Percentiles rank a stretch among this genome's conserved stretches.
Conservation (phyloP, 2,329 filamentous ascomycete genomes). For the Boeremia exigua region DNA sequence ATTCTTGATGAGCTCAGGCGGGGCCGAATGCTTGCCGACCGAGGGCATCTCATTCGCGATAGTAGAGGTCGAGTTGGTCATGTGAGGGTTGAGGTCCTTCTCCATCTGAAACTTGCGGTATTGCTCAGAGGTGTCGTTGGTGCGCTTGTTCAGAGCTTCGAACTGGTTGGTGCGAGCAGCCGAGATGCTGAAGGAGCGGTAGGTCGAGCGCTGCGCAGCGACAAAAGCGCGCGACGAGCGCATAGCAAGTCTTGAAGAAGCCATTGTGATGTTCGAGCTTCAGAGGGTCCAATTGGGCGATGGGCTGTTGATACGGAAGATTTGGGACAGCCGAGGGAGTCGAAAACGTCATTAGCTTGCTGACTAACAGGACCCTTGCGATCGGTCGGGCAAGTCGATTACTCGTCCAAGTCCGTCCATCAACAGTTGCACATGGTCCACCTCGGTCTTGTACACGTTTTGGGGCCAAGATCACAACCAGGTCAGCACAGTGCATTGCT, state of each 20-base stretch:
- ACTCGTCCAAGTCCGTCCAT: conserved; percentile 2
- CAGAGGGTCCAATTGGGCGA: conserved; percentile 17
- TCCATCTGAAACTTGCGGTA: conserved; percentile 63
- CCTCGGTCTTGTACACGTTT: no score
- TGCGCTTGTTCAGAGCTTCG: conserved; percentile 55
- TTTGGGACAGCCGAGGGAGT: conserved; percentile 28
- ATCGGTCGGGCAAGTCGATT: conserved; percentile 28
- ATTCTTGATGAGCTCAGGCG: conserved; percentile 66
- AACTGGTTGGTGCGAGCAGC: conserved; percentile 46
- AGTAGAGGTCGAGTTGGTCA: conserved; percentile 70
- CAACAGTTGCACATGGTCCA: neutral
- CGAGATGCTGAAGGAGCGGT: conserved; percentile 48
- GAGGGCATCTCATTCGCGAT: conserved; percentile 68
- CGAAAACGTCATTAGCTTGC: conserved; percentile 31
- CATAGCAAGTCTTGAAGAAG: conserved; percentile 52
- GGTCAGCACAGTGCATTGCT: no score
- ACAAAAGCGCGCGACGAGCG: conserved; percentile 54
- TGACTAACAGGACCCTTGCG: conserved; percentile 24
- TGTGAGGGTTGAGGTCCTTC: conserved; percentile 65
- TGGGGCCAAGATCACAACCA: no score
- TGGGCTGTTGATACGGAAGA: conserved; percentile 19
- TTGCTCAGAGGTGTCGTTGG: conserved; percentile 59
- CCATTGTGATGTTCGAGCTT: conserved; percentile 48
- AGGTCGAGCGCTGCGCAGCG: conserved; percentile 42
- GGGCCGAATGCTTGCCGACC: conserved; percentile 62